Evolutionary conservation across 2,329 filamentous ascomycete species (phyloP).

Genomic region (Colletotrichum spaethianum): DNA sequence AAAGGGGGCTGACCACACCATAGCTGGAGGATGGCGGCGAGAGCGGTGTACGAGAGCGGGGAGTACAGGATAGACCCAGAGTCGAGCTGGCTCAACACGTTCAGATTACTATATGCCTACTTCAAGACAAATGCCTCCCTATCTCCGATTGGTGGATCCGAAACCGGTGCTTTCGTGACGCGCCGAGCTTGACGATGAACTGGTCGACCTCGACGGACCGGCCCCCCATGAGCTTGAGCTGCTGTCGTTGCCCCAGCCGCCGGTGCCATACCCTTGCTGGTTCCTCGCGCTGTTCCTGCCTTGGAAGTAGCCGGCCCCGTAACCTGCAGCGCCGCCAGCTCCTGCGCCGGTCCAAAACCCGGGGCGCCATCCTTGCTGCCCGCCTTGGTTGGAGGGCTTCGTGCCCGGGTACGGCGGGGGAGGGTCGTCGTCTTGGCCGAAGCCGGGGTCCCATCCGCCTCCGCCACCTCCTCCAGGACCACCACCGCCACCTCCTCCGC

Average conservation of each 20-base stretch:
- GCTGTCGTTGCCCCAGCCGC: conserved; percentile 50
- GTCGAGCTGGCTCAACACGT: conserved; percentile 31
- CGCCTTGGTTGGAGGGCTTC: conserved; percentile 50
- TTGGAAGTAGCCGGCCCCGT: conserved; percentile 67
- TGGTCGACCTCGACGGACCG: conserved; percentile 54
- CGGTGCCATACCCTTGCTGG: conserved; percentile 46
- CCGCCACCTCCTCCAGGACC: conserved; percentile 59
- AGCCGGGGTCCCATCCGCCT: conserved; percentile 55
- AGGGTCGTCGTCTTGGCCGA: conserved; percentile 59
- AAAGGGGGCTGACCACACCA: conserved; percentile 18
- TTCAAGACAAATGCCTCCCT: conserved; percentile 30
- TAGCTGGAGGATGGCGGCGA: conserved; percentile 1
- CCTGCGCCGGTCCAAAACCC: conserved; percentile 83
- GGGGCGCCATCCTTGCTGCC: conserved; percentile 72
- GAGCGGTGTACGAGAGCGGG: conserved; percentile 13
- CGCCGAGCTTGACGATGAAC: conserved; percentile 58
- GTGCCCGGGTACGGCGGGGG: conserved; percentile 68
- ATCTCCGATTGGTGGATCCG: conserved; percentile 76
- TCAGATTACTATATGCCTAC: conserved; percentile 30
- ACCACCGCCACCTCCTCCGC: conserved; percentile 58
- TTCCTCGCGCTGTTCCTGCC: conserved; percentile 46
- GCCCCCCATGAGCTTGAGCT: conserved; percentile 46
- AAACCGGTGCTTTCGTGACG: conserved; percentile 81
- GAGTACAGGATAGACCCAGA: conserved; percentile 40
- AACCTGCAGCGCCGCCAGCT: conserved; percentile 78